phyloP scores from a whole-genome alignment of 73 alveolate species.

The Tetrahymena thermophila region DNA sequence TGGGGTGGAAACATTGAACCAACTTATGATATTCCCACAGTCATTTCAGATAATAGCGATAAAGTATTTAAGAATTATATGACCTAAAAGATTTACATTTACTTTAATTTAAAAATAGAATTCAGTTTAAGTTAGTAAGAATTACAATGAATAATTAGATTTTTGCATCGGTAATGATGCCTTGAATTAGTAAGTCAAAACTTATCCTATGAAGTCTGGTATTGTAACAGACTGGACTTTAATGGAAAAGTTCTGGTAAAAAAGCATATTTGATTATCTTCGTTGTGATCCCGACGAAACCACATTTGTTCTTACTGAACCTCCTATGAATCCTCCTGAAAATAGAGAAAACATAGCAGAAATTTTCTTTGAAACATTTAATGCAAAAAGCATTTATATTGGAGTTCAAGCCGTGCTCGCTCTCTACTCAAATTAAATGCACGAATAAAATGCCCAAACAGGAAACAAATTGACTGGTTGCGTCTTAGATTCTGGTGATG shows the following conservation, averaged over 20 bases:
- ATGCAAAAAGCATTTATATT: conserved; percentile 91
- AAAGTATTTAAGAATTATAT: conserved; percentile 31
- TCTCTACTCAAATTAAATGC: conserved; percentile 68
- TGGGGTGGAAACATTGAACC: conserved; percentile 97
- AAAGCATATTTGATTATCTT: conserved; percentile 64
- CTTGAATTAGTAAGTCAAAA: conserved; percentile 53
- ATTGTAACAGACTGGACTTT: conserved; percentile 93
- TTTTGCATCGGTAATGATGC: conserved; percentile 97
- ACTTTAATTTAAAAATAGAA: conserved; percentile 18
- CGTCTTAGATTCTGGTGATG: conserved; percentile 98
- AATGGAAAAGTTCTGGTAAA: conserved; percentile 97
- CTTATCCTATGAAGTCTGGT: conserved; percentile 74
- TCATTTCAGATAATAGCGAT: conserved; percentile 75
- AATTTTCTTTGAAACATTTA: conserved; percentile 88
- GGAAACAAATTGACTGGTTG: conserved; percentile 80
- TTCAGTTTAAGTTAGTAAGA: conserved; percentile 30
- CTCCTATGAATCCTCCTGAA: conserved; percentile 99
- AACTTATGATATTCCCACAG: conserved; percentile 89
- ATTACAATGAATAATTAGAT: conserved; percentile 75
- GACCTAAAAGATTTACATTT: neutral
- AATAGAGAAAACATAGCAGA: conserved; percentile 98
- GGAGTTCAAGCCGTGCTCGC: conserved; percentile 98
- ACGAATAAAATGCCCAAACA: neutral
- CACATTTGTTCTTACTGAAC: conserved; percentile 92
- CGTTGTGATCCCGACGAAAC: conserved; percentile 90